Evolutionary conservation across 2,329 filamentous ascomycete genomes (phyloP).

Genomic region (Talaromyces sp.): DNA sequence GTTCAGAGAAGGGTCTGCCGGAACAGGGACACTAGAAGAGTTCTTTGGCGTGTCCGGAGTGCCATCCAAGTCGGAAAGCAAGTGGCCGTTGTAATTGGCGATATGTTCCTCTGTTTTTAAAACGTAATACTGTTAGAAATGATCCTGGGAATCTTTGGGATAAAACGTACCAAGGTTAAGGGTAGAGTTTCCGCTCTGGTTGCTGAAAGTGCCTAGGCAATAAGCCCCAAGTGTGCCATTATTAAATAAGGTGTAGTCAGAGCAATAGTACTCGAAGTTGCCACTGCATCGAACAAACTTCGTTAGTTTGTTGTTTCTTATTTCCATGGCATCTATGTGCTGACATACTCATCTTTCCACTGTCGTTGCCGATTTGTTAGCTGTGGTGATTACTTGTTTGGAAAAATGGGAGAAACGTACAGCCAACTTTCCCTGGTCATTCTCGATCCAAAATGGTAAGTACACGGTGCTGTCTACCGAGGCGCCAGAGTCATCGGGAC

Average conservation of each 20-base stretch:
- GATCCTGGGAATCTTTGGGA: too few relatives aligned
- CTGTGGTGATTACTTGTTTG: background rate
- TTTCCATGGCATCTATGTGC: background rate
- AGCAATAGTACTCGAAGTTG: background rate
- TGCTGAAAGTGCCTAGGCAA: background rate
- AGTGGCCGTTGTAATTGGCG: constrained; percentile 13
- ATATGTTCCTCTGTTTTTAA: constrained; percentile 12
- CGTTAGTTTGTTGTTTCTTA: background rate
- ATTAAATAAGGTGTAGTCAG: background rate
- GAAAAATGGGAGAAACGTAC: background rate
- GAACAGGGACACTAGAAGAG: constrained; percentile 5
- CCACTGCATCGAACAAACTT: background rate
- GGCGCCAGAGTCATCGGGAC: constrained; percentile 5
- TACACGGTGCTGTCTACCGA: constrained; percentile 12
- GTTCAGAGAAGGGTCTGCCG: background rate
- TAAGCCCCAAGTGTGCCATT: background rate
- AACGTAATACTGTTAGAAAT: background rate
- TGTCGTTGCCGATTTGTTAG: background rate
- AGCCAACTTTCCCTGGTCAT: constrained; percentile 5
- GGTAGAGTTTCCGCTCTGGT: background rate
- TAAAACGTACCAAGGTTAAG: background rate
- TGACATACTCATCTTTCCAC: constrained; percentile 4
- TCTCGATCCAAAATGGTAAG: constrained; percentile 5
- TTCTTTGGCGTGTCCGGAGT: constrained; percentile 4
- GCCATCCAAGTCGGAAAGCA: constrained; percentile 12